Base-by-base conservation (phyloP, 2,329 filamentous ascomycete genomes). In the Fusarium staphyleae region DNA sequence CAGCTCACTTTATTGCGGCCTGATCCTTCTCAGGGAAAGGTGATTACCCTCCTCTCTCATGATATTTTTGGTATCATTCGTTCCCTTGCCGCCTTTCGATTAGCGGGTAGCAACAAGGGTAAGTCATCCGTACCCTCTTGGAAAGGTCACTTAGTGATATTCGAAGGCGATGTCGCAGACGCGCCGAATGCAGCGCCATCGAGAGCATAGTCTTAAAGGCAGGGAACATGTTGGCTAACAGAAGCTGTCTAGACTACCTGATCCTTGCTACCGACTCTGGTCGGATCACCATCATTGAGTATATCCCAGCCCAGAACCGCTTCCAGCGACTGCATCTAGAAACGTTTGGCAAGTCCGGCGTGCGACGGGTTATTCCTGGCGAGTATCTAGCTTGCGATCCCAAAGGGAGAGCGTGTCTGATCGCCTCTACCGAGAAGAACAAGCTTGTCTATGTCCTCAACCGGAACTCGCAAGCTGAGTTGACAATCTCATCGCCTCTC, bases 401-500 rank as follows among this genome's bases (percentile, higher is more conserved):
- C 22, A 96, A 96, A 75, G 95, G 95, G 49, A 87, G 95, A 77
- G 96, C 96, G 48, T 96, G 93, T 70, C 82, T 99, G 71, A 90
- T 98, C 57, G 92, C 95, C 9, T 93, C 93, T 5, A 83, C 93
- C 48, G 96, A 99, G 78, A 99, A 99, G 83, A 99, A 98, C 79
- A 99, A 99, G 79, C 88, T 99, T 50, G 95, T 99, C 65, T 99
- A 99, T 76, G 93, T 99, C 68, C 82, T 99, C 65, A 98, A 98
- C 75, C 88, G 96, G 62, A 96, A 96, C 76, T 85, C 92, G 3
- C 91, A 98, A 75, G 93, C 93, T 14, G 91, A 96, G 73, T 85
- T 99, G 67, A 96, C 93, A 33, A 99, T 99, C 43, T 99, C 95
- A 5, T 99, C 95, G 12, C 95, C 95, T 1, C 82, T 99, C 14